These are phyloP conservation scores for Aureobasidium lini DNA, from an alignment of 2,329 filamentous ascomycete species.

Conservation along the genomic window DNA sequence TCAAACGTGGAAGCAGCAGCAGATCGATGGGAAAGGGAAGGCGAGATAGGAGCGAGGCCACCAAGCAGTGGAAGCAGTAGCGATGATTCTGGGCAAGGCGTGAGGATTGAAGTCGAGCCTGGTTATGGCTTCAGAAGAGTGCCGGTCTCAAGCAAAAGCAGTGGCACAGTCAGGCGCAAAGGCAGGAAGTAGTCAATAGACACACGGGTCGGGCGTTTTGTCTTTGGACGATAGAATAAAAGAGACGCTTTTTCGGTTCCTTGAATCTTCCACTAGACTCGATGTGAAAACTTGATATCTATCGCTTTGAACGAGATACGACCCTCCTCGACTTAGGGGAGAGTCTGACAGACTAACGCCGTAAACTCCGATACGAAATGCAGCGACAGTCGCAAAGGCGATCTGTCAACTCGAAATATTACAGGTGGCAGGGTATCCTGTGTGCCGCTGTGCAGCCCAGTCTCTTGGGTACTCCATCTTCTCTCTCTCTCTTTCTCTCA, in stretches of 20 bases:
- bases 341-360: not conserved
- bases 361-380: conserved; percentile 10
- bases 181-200: conserved; percentile 8
- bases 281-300: not conserved
- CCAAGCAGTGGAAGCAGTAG: conserved; percentile 15
- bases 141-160: conserved; percentile 13
- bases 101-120: conserved; percentile 11
- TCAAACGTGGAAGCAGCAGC: conserved; percentile 6
- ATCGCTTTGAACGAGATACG: too few species aligned
- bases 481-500: not conserved
- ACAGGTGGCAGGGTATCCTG: not conserved
- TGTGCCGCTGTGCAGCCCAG: not conserved
- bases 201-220: not conserved
- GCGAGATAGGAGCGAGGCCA: not conserved
- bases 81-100: conserved; percentile 15
- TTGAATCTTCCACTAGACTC: not conserved
- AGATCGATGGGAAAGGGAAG: not conserved
- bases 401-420: not conserved
- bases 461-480: not conserved
- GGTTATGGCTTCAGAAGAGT: conserved; percentile 13
- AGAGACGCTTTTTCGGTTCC: not conserved
- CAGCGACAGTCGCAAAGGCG: not conserved
- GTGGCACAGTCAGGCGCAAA: conserved; percentile 11
- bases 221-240: not conserved
- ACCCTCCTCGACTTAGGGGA: too few species aligned